Base-by-base conservation (phyloP, 23 red algal species). In the Pyropia haitanensis region DNA sequence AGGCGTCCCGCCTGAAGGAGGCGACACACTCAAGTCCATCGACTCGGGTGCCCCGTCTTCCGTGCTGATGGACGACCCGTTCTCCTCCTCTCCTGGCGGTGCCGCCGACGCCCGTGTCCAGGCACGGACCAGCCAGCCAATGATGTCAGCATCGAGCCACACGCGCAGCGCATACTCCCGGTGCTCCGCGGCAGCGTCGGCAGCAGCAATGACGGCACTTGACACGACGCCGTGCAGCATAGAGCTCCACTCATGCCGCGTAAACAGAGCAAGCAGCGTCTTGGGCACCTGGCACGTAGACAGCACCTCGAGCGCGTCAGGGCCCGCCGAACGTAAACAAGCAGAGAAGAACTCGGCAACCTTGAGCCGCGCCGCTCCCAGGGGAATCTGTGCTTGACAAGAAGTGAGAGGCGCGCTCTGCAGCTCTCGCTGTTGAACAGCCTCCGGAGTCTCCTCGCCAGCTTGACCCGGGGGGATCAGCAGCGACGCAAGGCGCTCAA, bases 331-430 rank as follows among this genome's bases (percentile, higher is more conserved):
- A 29, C 77, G 76, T 65, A 88, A 78, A 27, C 72, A 88, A 14
- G 83, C 83, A 14, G 71, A 63, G 53, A 88, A 88, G 65, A 88
- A 88, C 67, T 88, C 83, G 15, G 74, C 83, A 1, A 88, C 39
- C 34, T 79, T 88, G 48, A 88, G 67, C 2, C 83, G 72, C 22
- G 77, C 24, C n/a, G 83, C 76, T 14, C 83, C 83, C 27, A 88
- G 68, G 57, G 74, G 83, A 3, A 46, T 46, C 7, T 46, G 39
- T 1, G 39, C 39, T 46, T 46, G 39, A 46, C 39, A 46, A 46
- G 39, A 46, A 9, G 39, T 46, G 39, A 46, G 39, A 13, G 39
- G 39, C 1, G 39, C 39, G 39, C 39, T 46, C 39, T 46, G 39
- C 39, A 46, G 39, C 39, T 13, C 39, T 12, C 10, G 39, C 39